Evolutionary conservation across 768 basidiomycete species (phyloP), one percentile per base, ranked within the genome.

Genomic region (Leccinum variicolor): DNA sequence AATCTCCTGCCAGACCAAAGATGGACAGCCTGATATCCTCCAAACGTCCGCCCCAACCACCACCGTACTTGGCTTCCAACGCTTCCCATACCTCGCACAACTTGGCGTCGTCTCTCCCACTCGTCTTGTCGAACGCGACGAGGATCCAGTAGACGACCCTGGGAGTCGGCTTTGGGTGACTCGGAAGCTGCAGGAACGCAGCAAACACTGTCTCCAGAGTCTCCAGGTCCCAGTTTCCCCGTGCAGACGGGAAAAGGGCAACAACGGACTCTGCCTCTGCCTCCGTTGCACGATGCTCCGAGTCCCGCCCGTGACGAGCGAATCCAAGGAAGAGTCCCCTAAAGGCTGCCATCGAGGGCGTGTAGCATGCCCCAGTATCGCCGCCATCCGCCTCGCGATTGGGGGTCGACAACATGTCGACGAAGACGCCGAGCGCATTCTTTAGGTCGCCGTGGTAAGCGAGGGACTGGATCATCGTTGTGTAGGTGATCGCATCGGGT

Each of bases 291-390:
- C 26, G 26, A 21, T 60, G 52, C 4, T 47, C 55, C 45, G 70
- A 65, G 28, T 72, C 61, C 39, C 53, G 57, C 25, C 81, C 89
- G 62, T 89, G 84, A 11, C 81, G 81, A 7, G 77, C 75, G 68
- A 92, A 94, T 1, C 89, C 91, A 17, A 88, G 78, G 66, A 94
- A 92, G 41, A 94, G 68, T 17, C 82, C 82, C 21, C 89, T 83
- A 69, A 87, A 94, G 31, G 84, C 75, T 21, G 80, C 71, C 49
- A 82, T 66, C 1, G 77, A 81, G 3, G 82, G 82, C 25, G 66
- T 69, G 55, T 77, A 81, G 8, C 66, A 65, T 11, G 56, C 57
- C 2, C 73, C 66, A 19, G 69, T 69, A 4, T 11, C 31, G 31
- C 53, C 62, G 28, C 63, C 59, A 6, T 66, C 70, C 19, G 67